Evolutionary conservation across 768 basidiomycete species (phyloP).

Genomic region (Suillus placidus): DNA sequence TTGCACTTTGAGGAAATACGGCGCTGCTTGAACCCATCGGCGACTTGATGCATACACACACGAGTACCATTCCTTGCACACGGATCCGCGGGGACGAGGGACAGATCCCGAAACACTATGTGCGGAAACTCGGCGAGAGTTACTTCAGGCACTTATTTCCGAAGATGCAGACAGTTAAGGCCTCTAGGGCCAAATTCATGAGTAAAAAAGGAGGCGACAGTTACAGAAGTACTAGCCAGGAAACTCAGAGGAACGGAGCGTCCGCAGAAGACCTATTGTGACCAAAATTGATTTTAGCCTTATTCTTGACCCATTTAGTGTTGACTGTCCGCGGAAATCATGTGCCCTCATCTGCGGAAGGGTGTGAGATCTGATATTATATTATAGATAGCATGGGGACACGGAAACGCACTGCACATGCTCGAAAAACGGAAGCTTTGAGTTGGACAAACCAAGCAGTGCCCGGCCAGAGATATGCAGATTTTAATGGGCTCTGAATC

Average conservation of each 20-base stretch:
- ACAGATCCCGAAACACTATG: constrained; percentile 29
- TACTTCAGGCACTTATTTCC: constrained; percentile 5
- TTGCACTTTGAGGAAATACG: constrained; percentile 14
- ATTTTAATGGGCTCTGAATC: not conserved
- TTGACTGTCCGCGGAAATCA: constrained; percentile 36
- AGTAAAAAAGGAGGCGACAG: constrained; percentile 8
- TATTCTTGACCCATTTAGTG: constrained; percentile 27
- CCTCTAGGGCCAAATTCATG: constrained; percentile 9
- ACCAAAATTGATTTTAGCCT: constrained; percentile 27
- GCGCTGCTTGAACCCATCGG: constrained; percentile 23
- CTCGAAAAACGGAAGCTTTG: constrained; percentile 4
- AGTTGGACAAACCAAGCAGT: not conserved
- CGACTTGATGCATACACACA: constrained; percentile 29
- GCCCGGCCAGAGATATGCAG: not conserved
- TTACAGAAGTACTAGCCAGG: constrained; percentile 12
- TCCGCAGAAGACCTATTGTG: constrained; percentile 16
- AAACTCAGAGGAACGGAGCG: constrained; percentile 22
- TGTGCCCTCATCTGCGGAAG: constrained; percentile 24
- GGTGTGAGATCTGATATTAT: constrained; percentile 25
- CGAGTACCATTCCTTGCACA: constrained; percentile 14
- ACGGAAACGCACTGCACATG: constrained; percentile 9
- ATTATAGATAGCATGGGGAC: constrained; percentile 17
- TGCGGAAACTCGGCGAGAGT: constrained; percentile 27
- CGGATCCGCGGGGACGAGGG: constrained; percentile 36
- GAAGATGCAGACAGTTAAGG: constrained; percentile 15